Evolutionary conservation across 1,284 basidiomycete species (phyloP), one percentile per base, ranked within the genome.

Genomic region (Pulchroboletus neoregius): DNA sequence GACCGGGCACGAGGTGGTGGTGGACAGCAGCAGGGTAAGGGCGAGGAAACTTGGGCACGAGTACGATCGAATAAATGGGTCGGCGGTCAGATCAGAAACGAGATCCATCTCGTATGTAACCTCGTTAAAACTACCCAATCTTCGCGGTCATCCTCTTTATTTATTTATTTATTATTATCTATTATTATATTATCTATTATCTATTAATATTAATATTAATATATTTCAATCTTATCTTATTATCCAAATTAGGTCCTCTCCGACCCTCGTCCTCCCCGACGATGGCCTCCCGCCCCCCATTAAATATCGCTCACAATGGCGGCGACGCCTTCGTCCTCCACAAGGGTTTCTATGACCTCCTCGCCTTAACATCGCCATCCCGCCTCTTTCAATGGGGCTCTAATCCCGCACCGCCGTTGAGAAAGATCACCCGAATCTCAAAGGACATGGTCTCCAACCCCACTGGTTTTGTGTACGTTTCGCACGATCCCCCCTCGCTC

Each of bases 261-360:
- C 12, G 10, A 27, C 27, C 12, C 3, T 12, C 27, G 10, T 12
- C 27, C 27, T 10, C 11, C 27, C 27, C 27, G 27, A 27, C 12
- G 12, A 27, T 27, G 27, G 11, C 27, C 9, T 12, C 27, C 27
- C 27, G 10, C 10, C 27, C 27, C 10, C 10, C 10, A 2, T 3
- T n/a, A n/a, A n/a, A n/a, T n/a, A n/a, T n/a, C n/a, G n/a, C n/a
- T n/a, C n/a, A n/a, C n/a, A n/a, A n/a, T n/a, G n/a, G n/a, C n/a
- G n/a, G n/a, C n/a, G n/a, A n/a, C n/a, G n/a, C n/a, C n/a, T n/a
- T 15, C 52, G 91, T 90, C 6, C 94, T 93, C 72, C n/a, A n/a
- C n/a, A n/a, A n/a, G n/a, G n/a, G n/a, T n/a, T n/a, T n/a, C n/a
- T 89, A 90, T 68, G 88, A 94, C 70, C 75, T 94, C 26, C 73